Base-by-base conservation (phyloP, 495 filamentous ascomycete species). In the Trichoderma reesei region DNA sequence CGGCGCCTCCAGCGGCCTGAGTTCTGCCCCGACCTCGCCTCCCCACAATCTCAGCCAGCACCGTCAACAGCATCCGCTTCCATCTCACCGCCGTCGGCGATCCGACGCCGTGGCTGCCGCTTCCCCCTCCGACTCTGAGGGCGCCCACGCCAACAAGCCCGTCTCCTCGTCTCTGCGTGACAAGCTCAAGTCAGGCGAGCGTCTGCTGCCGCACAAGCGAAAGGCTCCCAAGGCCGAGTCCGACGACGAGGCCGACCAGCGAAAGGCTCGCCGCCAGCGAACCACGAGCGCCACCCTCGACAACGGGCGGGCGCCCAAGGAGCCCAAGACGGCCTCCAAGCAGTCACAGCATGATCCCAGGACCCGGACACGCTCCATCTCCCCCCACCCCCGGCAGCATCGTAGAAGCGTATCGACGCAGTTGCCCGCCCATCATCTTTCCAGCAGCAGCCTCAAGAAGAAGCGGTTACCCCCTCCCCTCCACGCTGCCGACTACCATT, bases 381-480 rank as follows among this genome's bases (percentile, higher is more conserved):
- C 89, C 7, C 89, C 85, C 56, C 81, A 82, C 31, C 69, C 76
- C 39, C 83, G 82, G 42, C 68, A 72, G 3, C 81, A 88, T 66
- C 82, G 86, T 67, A 83, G 88, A 68, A 86, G 86, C 65, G 73
- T 79, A 48, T 90, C 89, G 20, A 87, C 82, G 16, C 87, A 88
- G 41, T 75, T 84, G 36, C 76, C 75, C 46, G 74, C 74, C 10
- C 75, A 75, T n/a, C 75, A 75, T n/a, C 81, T 82, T 68, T 81
- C 82, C 4, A 70, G 82, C 4, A 70, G 82, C 36, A 76, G 76
- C 66, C 75, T 78, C 37, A 85, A 84, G 70, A 85, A 84, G 72
- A 80, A 80, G 67, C 77, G 80, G 18, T 66, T 81, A 36, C 83
- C 82, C 13, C 77, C 80, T 2, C 86, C 88, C 20, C 77, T 88